These are phyloP conservation scores for Bothriochloa decipiens DNA, from an alignment of 176 grass and related monocot species.

Conservation along the genomic window DNA sequence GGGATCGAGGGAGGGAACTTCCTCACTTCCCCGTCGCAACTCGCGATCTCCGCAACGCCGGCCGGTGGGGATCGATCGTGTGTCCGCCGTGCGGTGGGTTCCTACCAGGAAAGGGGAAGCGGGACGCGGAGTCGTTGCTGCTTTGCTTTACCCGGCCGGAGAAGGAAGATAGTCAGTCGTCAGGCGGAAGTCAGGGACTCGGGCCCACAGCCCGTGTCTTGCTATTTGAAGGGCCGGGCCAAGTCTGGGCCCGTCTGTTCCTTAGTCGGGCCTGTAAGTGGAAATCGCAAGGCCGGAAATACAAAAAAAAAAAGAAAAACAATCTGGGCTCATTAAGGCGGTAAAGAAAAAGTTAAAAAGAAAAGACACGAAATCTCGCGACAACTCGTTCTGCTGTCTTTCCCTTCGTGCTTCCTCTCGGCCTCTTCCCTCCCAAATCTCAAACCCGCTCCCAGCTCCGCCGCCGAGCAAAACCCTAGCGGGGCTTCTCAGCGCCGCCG, in stretches of 20 bases:
- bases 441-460: constrained; percentile 29
- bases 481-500: not conserved
- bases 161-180: constrained; percentile 10
- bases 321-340: not conserved
- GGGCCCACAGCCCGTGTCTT: not conserved
- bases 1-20: constrained; percentile 12
- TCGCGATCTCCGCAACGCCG: not conserved
- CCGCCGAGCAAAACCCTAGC: constrained; percentile 47
- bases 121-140: constrained; percentile 36
- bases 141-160: constrained; percentile 12
- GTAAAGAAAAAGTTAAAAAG: not conserved
- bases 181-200: not conserved
- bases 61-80: not conserved
- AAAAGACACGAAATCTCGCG: not conserved
- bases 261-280: not conserved
- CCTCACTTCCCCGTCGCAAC: not conserved
- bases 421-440: constrained; percentile 23
- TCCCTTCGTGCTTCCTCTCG: not conserved
- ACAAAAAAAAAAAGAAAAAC: too few relatives aligned
- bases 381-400: not conserved
- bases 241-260: not conserved
- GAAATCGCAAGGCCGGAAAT: not conserved
- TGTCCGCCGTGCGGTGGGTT: not conserved
- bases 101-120: not conserved
- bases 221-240: not conserved